Evolutionary conservation across 768 basidiomycete genomes (phyloP), one percentile per base, ranked within the genome.

Genomic region (Dacryopinax primogenitus): DNA sequence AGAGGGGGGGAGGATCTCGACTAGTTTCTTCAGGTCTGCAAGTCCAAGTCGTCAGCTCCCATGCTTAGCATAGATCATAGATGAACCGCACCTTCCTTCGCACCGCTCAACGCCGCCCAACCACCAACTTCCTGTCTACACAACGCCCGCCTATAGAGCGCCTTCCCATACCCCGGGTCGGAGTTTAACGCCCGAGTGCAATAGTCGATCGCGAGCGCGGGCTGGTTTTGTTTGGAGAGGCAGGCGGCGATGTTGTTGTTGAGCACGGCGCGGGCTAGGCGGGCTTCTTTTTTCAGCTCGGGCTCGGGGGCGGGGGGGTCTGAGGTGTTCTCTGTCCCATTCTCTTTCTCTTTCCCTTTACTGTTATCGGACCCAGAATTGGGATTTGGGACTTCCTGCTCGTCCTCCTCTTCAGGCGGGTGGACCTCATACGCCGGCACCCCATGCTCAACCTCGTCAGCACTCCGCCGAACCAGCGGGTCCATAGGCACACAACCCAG

Each of bases 211-310:
- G 85, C 90, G 66, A 86, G 84, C 72, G 87, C 86, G 73, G 92
- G 81, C 47, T 92, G 86, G 37, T 81, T 84, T 90, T 90, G 74
- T 71, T 90, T 90, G 3, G 89, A 79, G 72, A 85, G 79, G 70
- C 92, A 94, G 63, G 92, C 93, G 0, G 82, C 92, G 37, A 95
- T 84, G 72, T 97, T 97, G n/a, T 88, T 86, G 72, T 88, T 82
- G 69, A 94, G 73, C 16, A 90, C 79, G 33, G 91, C 84, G 63
- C 90, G 81, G 28, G 81, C 78, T 70, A 84, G 85, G 13, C 78
- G 76, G 68, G 79, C 82, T 63, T 83, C 78, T 36, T 69, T 41
- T 36, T 84, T 79, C n/a, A 81, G 66, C 23, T 76, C 71, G 34
- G 68, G 23, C 26, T 69, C 69, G 64, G 73, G 41, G 36, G 28